phyloP scores from a whole-genome alignment of 352 stramenopile genomes.

The Phytophthora palmivora region DNA sequence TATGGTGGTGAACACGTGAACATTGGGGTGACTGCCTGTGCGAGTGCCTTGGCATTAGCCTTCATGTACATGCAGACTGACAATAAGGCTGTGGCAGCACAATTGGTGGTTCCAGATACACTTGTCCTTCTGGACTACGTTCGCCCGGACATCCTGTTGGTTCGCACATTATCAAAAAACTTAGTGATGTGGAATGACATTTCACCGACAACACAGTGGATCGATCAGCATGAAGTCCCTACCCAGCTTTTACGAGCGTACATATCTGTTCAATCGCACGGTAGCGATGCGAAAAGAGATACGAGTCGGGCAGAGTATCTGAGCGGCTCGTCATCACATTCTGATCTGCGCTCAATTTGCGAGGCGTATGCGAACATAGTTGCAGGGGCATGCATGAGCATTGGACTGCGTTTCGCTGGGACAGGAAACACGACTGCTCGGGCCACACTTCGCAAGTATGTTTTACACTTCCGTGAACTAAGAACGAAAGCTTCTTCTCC shows the following conservation, averaged over 20 bases:
- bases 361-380: conserved; percentile 96
- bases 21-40: conserved; percentile 94
- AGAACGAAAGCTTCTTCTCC: conserved; percentile 48
- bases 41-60: conserved; percentile 92
- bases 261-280: conserved; percentile 30
- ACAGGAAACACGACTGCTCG: conserved; percentile 70
- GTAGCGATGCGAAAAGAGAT: conserved; percentile 4
- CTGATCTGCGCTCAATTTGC: conserved; percentile 91
- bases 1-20: conserved; percentile 92
- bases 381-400: conserved; percentile 94
- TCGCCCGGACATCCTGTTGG: conserved; percentile 95
- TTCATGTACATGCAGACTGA: conserved; percentile 97
- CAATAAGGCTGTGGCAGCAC: conserved; percentile 85
- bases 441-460: conserved; percentile 63
- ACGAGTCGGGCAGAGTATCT: conserved; percentile 9
- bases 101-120: conserved; percentile 93
- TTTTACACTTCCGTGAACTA: conserved; percentile 84
- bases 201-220: conserved; percentile 90
- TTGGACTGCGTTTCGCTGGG: conserved; percentile 95
- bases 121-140: conserved; percentile 96
- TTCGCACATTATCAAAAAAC: conserved; percentile 94
- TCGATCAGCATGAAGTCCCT: conserved; percentile 80
- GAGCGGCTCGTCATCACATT: conserved; percentile 36
- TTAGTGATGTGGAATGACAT: conserved; percentile 97
- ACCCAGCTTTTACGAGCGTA: conserved; percentile 62